Evolutionary conservation across 495 filamentous ascomycete genomes (phyloP), one percentile per base, ranked within the genome.

Genomic region (Astrothelium macrocarpum): DNA sequence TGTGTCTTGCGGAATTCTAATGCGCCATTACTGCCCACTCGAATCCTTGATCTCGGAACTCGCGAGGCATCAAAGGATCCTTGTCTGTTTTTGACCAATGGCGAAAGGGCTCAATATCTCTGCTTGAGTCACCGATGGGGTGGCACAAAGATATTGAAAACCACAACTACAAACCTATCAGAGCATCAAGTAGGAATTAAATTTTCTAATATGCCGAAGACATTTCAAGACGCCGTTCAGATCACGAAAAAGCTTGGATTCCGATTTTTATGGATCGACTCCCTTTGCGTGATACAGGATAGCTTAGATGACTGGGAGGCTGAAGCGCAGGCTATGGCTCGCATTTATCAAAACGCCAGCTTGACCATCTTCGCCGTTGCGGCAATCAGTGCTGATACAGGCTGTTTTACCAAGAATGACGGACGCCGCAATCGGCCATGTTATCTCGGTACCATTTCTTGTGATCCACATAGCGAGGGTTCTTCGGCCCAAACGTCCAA

Each of bases 201-300:
- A 12, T 43, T 64, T 28, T 10, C 14, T n/a, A 36, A 7, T 29
- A 60, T 65, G 26, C 63, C 63, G 26, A 32, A 43, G n/a, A 65
- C 31, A 23, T 65, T 65, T 36, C 63, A 62, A 45, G 63, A 65
- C 20, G 34, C 36, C 11, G 43, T 62, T n/a, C 11, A 4, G 12
- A 29, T 62, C 20, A 53, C 59, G 16, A 26, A 32, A 10, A 11
- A 2, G 18, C 43, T 65, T 11, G 1, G 59, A 16, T 5, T 75
- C 31, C 63, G 64, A 42, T 76, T 74, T 60, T 42, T 77, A 23
- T 77, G 75, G 73, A 73, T 76, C 20, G 74, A 77, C 56, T 67
- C 67, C 34, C 60, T 77, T 7, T 77, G 74, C 60, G 76, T 77
- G 16, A 64, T 75, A 59, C 72, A 76, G 61, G 72, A 76, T 56